A percentile compares a stretch with the other conserved stretches of the same genome.
These are phyloP conservation scores for Rhynchospora breviuscula DNA, from an alignment of 176 grass and related monocot genomes.

Conservation along the genomic window DNA sequence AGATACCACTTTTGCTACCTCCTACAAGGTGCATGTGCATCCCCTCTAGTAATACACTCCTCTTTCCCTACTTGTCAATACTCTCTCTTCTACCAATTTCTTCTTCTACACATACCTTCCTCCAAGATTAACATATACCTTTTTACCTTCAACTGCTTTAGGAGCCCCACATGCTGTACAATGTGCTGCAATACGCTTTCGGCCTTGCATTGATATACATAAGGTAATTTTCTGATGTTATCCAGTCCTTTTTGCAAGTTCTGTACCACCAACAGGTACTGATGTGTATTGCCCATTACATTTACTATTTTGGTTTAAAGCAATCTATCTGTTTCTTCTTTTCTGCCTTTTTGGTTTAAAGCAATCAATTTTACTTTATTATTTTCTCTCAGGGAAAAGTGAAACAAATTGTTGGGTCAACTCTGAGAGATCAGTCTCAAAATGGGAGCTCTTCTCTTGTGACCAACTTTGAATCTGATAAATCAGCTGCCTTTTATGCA, in stretches of 20 bases:
- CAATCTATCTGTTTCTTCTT: too few relatives aligned
- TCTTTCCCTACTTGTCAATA: constrained; percentile 2
- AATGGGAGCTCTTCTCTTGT: constrained; percentile 37
- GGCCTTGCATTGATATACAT: constrained; percentile 90
- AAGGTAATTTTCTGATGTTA: constrained; percentile 37
- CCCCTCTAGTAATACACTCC: constrained; percentile 24
- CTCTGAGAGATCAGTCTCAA: constrained; percentile 49
- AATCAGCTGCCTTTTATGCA: constrained; percentile 54
- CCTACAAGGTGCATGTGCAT: background rate
- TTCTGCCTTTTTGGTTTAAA: too few relatives aligned
- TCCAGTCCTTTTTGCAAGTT: background rate
- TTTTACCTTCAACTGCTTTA: constrained; percentile 14
- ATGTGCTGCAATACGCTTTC: constrained; percentile 47
- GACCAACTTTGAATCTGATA: constrained; percentile 90
- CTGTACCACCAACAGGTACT: background rate
- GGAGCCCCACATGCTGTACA: constrained; percentile 20
- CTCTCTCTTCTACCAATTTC: background rate
- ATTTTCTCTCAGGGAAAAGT: constrained; percentile 71
- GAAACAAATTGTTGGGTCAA: constrained; percentile 95
- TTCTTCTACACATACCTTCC: background rate
- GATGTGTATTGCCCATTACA: too few relatives aligned
- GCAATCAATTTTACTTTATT: background rate
- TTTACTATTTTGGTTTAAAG: too few relatives aligned
- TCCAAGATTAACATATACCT: background rate
- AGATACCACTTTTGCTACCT: background rate